Conservation (phyloP, 1,284 basidiomycete species). For the Cryptococcus maquisensis region DNA sequence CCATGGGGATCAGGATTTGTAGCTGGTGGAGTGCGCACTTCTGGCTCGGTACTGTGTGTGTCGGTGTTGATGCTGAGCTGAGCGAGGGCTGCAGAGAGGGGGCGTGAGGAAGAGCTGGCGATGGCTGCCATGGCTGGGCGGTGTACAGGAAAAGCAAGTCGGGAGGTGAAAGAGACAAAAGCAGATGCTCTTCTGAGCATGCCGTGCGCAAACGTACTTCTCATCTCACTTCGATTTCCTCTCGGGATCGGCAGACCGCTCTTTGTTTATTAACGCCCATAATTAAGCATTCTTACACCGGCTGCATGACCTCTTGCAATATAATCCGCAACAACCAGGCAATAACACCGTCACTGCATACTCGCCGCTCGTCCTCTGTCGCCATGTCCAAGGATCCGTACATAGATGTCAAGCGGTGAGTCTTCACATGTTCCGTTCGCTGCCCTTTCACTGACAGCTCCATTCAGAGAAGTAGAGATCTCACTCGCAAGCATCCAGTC, state of each 20-base stretch:
- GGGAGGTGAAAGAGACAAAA: background rate
- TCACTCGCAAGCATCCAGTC: constrained; percentile 27
- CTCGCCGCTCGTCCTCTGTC: background rate
- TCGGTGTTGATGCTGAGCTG: background rate
- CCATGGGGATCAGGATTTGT: constrained; percentile 18
- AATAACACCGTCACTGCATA: too few relatives aligned
- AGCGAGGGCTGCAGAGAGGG: background rate
- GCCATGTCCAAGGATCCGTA: constrained; percentile 44
- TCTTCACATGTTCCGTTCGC: background rate
- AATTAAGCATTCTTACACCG: background rate
- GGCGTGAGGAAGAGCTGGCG: background rate
- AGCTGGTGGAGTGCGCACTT: constrained; percentile 12
- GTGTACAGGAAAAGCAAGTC: background rate
- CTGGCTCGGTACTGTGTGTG: background rate
- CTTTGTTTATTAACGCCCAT: background rate
- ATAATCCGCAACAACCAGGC: background rate
- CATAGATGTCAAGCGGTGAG: constrained; percentile 41
- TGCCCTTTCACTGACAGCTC: background rate
- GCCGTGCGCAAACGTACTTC: background rate
- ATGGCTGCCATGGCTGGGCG: background rate
- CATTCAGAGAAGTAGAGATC: constrained; percentile 36
- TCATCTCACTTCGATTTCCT: too few relatives aligned
- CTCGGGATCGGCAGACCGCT: background rate
- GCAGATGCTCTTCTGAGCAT: background rate
- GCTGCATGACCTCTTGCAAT: background rate